A percentile compares a stretch with the other conserved stretches of the same genome.
Evolutionary conservation across 805 yeast genomes (phyloP).

Genomic region (Cyberlindnera maritima): DNA sequence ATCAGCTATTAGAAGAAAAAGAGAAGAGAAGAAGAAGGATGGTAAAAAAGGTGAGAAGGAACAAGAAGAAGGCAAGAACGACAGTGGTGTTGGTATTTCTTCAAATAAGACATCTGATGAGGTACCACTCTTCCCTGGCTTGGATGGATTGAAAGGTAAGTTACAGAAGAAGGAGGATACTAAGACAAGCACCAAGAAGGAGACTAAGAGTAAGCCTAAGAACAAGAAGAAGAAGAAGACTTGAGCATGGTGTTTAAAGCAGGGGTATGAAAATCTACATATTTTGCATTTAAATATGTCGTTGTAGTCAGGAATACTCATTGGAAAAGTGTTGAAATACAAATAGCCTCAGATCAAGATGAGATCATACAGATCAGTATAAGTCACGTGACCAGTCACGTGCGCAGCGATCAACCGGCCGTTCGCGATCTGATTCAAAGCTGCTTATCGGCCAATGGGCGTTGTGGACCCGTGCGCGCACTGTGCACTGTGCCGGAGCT

Average conservation of each 20-base stretch:
- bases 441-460: slow-evolving; percentile 4
- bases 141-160: slow-evolving; percentile 13
- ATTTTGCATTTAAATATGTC: no score
- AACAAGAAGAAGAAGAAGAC: slow-evolving; percentile 14
- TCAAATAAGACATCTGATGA: slow-evolving; percentile 12
- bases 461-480: not conserved
- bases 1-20: slow-evolving; percentile 66
- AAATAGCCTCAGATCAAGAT: no score
- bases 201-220: slow-evolving; percentile 3
- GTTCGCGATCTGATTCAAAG: no score
- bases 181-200: not conserved
- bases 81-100: slow-evolving; percentile 6
- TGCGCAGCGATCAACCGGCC: no score
- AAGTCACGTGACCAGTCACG: not conserved
- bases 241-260: no score
- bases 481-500: no score
- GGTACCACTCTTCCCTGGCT: slow-evolving; percentile 29
- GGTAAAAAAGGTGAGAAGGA: slow-evolving; percentile 4
- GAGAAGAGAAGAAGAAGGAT: slow-evolving; percentile 20
- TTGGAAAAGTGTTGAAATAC: no score
- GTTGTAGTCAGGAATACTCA: no score
- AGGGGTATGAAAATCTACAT: no score
- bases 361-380: no score
- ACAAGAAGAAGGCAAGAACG: slow-evolving; percentile 10
- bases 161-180: slow-evolving; percentile 8